Conservation (phyloP, 1,284 basidiomycete species). For the Bondarzewia mesenterica region DNA sequence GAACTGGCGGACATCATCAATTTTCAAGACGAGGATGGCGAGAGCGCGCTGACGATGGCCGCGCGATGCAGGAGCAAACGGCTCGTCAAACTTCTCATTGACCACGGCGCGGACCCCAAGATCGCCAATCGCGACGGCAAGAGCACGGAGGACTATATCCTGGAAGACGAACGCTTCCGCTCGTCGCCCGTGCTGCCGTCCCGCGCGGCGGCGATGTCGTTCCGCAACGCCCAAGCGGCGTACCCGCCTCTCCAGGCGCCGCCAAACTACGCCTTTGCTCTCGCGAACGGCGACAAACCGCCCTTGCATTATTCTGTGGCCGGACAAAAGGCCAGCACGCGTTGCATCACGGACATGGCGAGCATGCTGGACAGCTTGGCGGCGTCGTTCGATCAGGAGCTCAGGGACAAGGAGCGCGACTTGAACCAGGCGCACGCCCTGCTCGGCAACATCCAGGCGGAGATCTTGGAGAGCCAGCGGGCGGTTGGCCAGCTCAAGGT, state of each 20-base stretch:
- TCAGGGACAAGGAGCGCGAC: conserved; percentile 88
- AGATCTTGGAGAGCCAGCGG: conserved; percentile 85
- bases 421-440: conserved; percentile 86
- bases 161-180: conserved; percentile 96
- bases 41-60: conserved; percentile 95
- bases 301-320: conserved; percentile 83
- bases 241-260: conserved; percentile 32
- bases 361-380: conserved; percentile 86
- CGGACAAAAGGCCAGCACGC: conserved; percentile 82
- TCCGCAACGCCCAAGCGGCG: conserved; percentile 55
- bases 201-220: conserved; percentile 55
- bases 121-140: conserved; percentile 94
- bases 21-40: conserved; percentile 98
- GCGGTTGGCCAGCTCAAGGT: conserved; percentile 64
- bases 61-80: conserved; percentile 94
- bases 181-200: conserved; percentile 79
- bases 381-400: conserved; percentile 88
- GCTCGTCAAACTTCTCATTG: conserved; percentile 93
- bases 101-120: conserved; percentile 96
- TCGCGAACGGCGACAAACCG: conserved; percentile 49
- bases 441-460: conserved; percentile 82
- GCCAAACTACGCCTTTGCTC: conserved; percentile 35
- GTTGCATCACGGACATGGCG: conserved; percentile 79
- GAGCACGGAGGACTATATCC: conserved; percentile 97
- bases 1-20: conserved; percentile 99